These are phyloP conservation scores for Thalassia testudinum DNA, from an alignment of 116 monocot genomes.

Conservation along the genomic window DNA sequence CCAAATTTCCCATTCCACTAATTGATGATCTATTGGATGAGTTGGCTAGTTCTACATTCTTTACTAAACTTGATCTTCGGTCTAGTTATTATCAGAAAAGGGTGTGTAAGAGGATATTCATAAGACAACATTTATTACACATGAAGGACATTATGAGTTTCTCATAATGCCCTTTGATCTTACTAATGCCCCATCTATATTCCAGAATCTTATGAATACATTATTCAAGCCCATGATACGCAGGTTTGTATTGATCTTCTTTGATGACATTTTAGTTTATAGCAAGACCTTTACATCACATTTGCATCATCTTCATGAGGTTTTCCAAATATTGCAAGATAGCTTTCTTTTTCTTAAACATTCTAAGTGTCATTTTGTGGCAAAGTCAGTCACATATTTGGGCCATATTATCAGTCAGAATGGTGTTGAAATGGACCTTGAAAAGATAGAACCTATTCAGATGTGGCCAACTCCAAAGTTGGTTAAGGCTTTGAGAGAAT, in stretches of 20 bases:
- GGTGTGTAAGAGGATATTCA: no score
- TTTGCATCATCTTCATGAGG: background rate
- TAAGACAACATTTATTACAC: no score
- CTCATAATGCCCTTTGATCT: background rate
- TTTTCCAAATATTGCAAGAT: background rate
- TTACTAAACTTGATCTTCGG: no score
- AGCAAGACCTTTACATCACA: background rate
- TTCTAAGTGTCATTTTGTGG: background rate
- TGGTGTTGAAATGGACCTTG: background rate
- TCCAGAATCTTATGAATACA: constrained; percentile 1
- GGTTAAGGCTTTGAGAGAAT: background rate
- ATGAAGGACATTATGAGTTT: no score
- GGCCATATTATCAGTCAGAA: background rate
- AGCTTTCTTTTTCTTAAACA: background rate
- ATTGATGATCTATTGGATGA: background rate
- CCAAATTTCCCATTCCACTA: background rate
- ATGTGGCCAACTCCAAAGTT: background rate
- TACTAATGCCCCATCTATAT: background rate
- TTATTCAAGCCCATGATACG: background rate
- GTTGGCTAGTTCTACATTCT: no score
- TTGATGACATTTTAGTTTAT: constrained; percentile 1
- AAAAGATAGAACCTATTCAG: background rate
- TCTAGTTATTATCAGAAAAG: no score
- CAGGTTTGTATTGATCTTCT: background rate
- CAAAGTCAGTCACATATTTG: background rate